Evolutionary conservation across 805 yeast genomes (phyloP).

Genomic region (Suhomyces faveliae): DNA sequence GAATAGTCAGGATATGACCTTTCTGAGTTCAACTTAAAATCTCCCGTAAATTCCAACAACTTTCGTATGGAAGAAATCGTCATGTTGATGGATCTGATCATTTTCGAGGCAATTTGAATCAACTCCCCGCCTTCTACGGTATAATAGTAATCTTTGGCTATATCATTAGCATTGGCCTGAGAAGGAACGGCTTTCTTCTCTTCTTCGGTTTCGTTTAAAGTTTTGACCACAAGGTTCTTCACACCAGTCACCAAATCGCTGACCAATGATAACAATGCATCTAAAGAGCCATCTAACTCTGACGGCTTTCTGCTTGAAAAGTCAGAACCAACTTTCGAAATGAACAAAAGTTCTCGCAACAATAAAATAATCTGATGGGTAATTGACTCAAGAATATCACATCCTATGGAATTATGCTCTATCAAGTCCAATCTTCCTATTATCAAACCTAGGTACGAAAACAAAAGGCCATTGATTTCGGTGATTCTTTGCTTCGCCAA

Average conservation of each 20-base stretch:
- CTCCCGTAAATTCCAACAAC: constrained; percentile 59
- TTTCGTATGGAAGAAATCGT: constrained; percentile 52
- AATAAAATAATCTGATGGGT: constrained; percentile 68
- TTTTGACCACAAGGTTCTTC: constrained; percentile 57
- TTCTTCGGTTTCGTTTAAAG: constrained; percentile 43
- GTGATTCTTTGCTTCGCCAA: constrained; percentile 59
- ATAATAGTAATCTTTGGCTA: constrained; percentile 42
- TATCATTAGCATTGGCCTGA: background rate
- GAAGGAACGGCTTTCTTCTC: constrained; percentile 19
- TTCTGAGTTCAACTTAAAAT: constrained; percentile 56
- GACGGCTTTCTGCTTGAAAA: constrained; percentile 37
- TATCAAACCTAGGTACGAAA: constrained; percentile 61
- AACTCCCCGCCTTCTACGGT: constrained; percentile 68
- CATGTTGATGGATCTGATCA: constrained; percentile 52
- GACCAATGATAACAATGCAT: constrained; percentile 56
- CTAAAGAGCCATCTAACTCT: constrained; percentile 51
- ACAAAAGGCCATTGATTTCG: constrained; percentile 60
- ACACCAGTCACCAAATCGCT: constrained; percentile 66
- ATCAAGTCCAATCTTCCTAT: constrained; percentile 77
- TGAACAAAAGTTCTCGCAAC: constrained; percentile 60
- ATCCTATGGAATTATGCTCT: constrained; percentile 69
- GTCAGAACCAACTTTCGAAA: constrained; percentile 51
- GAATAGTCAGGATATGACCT: constrained; percentile 68
- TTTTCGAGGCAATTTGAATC: constrained; percentile 57
- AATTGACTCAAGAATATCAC: constrained; percentile 62